phyloP scores from a whole-genome alignment of 805 yeast genomes.

The Phaffomyces opuntiae region DNA sequence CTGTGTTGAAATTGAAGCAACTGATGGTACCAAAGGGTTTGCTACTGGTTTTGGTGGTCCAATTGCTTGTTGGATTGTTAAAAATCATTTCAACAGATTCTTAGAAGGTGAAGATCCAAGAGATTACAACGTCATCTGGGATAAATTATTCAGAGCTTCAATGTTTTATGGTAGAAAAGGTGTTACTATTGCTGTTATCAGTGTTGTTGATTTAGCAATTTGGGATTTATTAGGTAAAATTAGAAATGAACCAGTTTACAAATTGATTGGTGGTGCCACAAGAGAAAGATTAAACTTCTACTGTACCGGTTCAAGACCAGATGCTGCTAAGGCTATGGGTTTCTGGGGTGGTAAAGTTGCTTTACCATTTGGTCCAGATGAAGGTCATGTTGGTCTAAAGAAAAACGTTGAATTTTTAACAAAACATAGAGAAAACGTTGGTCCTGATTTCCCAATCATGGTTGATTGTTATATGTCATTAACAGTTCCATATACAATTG shows the following conservation, averaged over 20 bases:
- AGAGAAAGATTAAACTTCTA: constrained; percentile 38
- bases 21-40: constrained; percentile 42
- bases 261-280: constrained; percentile 45
- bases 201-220: constrained; percentile 41
- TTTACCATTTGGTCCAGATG: constrained; percentile 43
- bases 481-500: constrained; percentile 41
- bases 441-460: constrained; percentile 47
- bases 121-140: constrained; percentile 39
- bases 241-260: constrained; percentile 44
- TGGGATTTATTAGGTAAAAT: constrained; percentile 46
- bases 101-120: constrained; percentile 41
- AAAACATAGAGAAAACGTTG: constrained; percentile 38
- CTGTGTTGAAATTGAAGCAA: constrained; percentile 41
- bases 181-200: constrained; percentile 38
- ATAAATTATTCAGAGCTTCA: constrained; percentile 41
- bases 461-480: constrained; percentile 48
- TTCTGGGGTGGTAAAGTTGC: constrained; percentile 51
- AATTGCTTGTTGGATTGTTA: constrained; percentile 41
- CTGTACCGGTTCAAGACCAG: constrained; percentile 43
- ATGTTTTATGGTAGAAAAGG: constrained; percentile 48
- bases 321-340: constrained; percentile 42
- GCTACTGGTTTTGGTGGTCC: constrained; percentile 51
- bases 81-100: constrained; percentile 40
- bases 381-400: constrained; percentile 38
- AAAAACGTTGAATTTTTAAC: constrained; percentile 40